Conservation (phyloP, 2,329 filamentous ascomycete genomes). For the Aureobasidium sp. region DNA sequence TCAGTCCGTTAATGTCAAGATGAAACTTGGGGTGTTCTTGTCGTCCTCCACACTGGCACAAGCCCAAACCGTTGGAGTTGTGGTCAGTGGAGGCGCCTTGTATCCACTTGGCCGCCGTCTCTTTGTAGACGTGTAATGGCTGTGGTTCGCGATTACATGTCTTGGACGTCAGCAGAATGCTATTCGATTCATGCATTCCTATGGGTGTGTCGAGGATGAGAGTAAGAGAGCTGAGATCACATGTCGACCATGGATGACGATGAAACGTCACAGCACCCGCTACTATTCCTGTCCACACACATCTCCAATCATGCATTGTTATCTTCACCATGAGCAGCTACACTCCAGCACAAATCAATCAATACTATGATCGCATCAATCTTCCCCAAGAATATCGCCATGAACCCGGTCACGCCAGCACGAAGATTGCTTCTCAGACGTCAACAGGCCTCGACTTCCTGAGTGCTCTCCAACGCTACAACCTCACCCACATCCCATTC, state of each 20-base stretch:
- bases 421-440: constrained; percentile 13
- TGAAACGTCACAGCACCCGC: not conserved
- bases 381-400: constrained; percentile 16
- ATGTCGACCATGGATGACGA: not conserved
- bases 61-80: not conserved
- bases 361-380: constrained; percentile 22
- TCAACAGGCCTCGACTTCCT: constrained; percentile 22
- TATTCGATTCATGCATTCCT: too few species aligned
- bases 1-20: constrained; percentile 4
- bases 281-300: not conserved
- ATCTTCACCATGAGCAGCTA: constrained; percentile 5
- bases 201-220: not conserved
- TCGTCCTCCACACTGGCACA: not conserved
- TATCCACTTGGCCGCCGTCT: too few species aligned
- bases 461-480: constrained; percentile 23
- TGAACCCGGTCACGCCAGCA: not conserved
- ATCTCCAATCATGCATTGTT: not conserved
- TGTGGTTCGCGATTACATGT: too few species aligned
- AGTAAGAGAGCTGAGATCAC: not conserved
- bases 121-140: too few species aligned
- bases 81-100: not conserved
- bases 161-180: too few species aligned
- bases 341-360: constrained; percentile 16
- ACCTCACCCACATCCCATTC: constrained; percentile 45
- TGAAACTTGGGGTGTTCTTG: not conserved